A percentile compares a stretch with the other conserved stretches of the same genome.
These are phyloP conservation scores for Cynanchum wilfordii DNA, from an alignment of 257 asterid genomes.

Conservation along the genomic window DNA sequence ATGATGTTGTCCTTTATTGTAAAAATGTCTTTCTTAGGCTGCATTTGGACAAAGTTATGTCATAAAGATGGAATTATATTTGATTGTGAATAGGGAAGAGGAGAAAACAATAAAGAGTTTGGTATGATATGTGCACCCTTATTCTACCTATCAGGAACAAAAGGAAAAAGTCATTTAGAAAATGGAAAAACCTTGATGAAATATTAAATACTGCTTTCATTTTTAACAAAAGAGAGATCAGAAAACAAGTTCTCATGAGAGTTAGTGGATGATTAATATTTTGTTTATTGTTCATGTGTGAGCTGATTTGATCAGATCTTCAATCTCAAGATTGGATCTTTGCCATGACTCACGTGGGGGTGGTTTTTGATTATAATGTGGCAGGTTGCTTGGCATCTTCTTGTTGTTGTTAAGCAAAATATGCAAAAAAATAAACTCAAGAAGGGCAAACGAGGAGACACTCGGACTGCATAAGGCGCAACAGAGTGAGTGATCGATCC, in stretches of 20 bases:
- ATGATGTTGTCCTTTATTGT: neutral
- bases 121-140: neutral
- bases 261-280: neutral
- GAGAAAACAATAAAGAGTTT: no score
- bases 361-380: neutral
- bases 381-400: conserved; percentile 1
- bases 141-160: neutral
- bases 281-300: neutral
- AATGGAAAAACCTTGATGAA: neutral
- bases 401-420: neutral
- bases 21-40: no score
- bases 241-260: no score
- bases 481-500: neutral
- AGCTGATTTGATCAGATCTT: neutral
- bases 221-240: no score
- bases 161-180: neutral
- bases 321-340: neutral
- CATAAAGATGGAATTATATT: no score
- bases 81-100: no score
- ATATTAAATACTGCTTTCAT: neutral
- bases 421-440: neutral
- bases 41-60: no score
- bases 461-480: neutral
- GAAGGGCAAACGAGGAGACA: neutral
- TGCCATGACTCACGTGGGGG: neutral